phyloP scores from a whole-genome alignment of 331 rosid genomes.

The Acacia concinna region DNA sequence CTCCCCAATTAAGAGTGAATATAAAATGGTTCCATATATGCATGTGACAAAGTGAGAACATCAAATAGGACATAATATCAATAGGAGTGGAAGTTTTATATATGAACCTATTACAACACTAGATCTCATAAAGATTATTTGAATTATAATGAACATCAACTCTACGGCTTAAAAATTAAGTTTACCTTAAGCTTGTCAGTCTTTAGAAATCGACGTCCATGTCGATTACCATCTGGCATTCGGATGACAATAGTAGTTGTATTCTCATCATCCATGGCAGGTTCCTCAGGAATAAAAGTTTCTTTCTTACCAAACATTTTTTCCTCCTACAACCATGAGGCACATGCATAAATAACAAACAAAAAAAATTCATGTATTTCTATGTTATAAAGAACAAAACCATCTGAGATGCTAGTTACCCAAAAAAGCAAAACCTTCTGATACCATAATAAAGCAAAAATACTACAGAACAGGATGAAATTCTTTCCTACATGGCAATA shows the following conservation, averaged over 20 bases:
- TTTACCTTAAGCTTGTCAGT: constrained; percentile 83
- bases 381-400: neutral
- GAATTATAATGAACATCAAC: neutral
- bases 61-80: constrained; percentile 3
- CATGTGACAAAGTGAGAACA: neutral
- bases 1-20: neutral
- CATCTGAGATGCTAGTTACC: neutral
- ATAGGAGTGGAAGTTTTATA: neutral
- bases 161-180: constrained; percentile 2
- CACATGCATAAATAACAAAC: neutral
- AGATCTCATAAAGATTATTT: neutral
- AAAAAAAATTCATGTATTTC: neutral
- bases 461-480: neutral
- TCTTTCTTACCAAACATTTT: constrained; percentile 41
- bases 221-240: constrained; percentile 80
- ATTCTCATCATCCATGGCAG: constrained; percentile 53
- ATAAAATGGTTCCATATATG: neutral
- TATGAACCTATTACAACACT: neutral
- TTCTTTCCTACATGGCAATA: neutral
- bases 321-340: constrained; percentile 47
- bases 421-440: neutral
- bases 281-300: constrained; percentile 58
- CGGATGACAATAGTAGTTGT: constrained; percentile 61
- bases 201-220: constrained; percentile 63
- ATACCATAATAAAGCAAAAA: neutral